These are phyloP conservation scores for Mucor indicus DNA, from an alignment of 371 early-diverging fungal genomes.

Conservation along the genomic window DNA sequence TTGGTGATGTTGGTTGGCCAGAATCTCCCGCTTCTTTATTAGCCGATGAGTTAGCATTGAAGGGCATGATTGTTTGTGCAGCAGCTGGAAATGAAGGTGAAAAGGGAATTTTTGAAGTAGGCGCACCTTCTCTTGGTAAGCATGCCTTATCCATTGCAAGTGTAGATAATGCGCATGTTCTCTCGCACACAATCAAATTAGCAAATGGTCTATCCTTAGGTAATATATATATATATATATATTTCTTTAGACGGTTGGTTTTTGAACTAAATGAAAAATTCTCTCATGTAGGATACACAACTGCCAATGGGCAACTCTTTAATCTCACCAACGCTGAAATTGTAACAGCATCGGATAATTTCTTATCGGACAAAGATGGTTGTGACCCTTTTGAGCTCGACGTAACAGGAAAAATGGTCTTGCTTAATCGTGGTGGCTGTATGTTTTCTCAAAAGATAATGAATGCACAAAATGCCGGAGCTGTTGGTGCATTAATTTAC, in stretches of 20 bases:
- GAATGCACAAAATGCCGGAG: slow-evolving; percentile 61
- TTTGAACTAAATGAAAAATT: background rate
- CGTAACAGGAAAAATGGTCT: slow-evolving; percentile 51
- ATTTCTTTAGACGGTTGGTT: background rate
- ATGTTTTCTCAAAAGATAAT: slow-evolving; percentile 36
- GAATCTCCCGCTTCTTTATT: slow-evolving; percentile 39
- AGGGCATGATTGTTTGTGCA: slow-evolving; percentile 38
- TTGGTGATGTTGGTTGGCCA: slow-evolving; percentile 47
- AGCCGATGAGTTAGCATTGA: slow-evolving; percentile 30
- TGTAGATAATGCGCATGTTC: slow-evolving; percentile 54
- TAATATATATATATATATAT: slow-evolving; percentile 2
- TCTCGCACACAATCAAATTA: slow-evolving; percentile 26
- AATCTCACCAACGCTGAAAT: slow-evolving; percentile 8
- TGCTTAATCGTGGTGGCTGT: slow-evolving; percentile 64
- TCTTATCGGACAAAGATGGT: slow-evolving; percentile 34
- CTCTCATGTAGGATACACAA: slow-evolving; percentile 23
- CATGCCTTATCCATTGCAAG: slow-evolving; percentile 70
- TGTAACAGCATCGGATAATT: slow-evolving; percentile 18
- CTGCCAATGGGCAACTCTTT: slow-evolving; percentile 20
- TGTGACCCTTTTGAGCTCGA: slow-evolving; percentile 35
- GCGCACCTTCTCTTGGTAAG: slow-evolving; percentile 62
- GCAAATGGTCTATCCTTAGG: slow-evolving; percentile 13
- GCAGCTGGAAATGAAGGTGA: slow-evolving; percentile 75
- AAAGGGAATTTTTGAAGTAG: slow-evolving; percentile 59
- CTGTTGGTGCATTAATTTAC: slow-evolving; percentile 55